Evolutionary conservation across 2,329 filamentous ascomycete genomes (phyloP), one percentile per base, ranked within the genome.

Genomic region (Microsporum ferrugineum): DNA sequence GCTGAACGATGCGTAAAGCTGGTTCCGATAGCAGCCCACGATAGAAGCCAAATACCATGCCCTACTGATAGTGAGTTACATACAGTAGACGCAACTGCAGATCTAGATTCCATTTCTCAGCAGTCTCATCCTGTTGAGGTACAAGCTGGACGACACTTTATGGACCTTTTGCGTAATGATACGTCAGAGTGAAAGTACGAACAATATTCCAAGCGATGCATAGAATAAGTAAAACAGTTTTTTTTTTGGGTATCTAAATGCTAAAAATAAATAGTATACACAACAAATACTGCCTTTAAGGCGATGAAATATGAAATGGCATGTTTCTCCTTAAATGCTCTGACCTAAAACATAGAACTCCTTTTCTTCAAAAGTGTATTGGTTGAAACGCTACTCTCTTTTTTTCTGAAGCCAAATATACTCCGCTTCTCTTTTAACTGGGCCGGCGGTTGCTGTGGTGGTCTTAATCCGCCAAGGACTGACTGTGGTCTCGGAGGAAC

Each of bases 371-470:
- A 66, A 57, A 78, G 62, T 61, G 73, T 75, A 34, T 67, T 69
- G 7, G 66, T 63, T 23, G 71, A 69, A 47, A 12, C n/a, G 5
- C 17, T 36, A 12, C 33, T 29, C 23, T 72, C 70, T 8, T 68
- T 68, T 38, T 71, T 69, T 27, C 71, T 68, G 55, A 79, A 73
- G 2, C 74, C 72, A 65, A 78, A 78, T 68, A 79, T 76, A 66
- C 75, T 76, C 63, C 75, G 76, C 64, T 74, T 77, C 59, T 74
- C 69, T 58, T 72, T 71, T 8, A 74, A 17, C 43, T 68, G 66
- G 29, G 64, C 65, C 43, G 67, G 66, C 36, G 63, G 66, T 5
- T 49, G 57, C 31, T 34, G 31, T 7, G 38, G 56, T 12, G 41
- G 57, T 7, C 17, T 47, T 5, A 59, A 36, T 1, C 57, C 57